Base-by-base conservation (phyloP, 2,329 filamentous ascomycete genomes). In the Calonectria pseudoreteaudii region DNA sequence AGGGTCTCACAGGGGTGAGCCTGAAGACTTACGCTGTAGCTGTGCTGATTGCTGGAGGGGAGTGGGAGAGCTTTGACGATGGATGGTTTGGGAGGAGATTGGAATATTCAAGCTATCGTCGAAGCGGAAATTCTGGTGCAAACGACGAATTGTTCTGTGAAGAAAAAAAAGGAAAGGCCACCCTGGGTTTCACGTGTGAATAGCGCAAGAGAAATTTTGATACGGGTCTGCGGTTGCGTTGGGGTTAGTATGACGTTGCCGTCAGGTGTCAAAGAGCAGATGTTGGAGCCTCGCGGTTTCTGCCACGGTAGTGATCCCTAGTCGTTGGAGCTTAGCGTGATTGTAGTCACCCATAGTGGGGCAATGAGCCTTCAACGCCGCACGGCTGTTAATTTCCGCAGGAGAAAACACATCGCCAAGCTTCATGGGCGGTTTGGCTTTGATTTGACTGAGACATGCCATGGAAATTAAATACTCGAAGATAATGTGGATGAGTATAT, bases 261-360 rank as follows among this genome's bases (percentile, higher is more conserved):
- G 31, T 38, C 56, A 60, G 16, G 16, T 34, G 26, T 60, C 56
- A 60, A 38, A 44, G 20, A 36, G 44, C n/a, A 58, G 50, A 68
- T 31, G 66, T 68, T 65, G 64, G 44, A 58, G 58, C 47, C 38
- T 72, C 26, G 66, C 36, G 28, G 56, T 68, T 72, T 44, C 53
- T 72, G 71, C 71, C 71, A 72, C 71, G 66, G 49, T 65, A 36
- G 52, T 44, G 38, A 30, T 53, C 23, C 44, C 64, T 31, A 28
- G 58, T 44, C 47, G 68, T 70, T 70, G 60, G 58, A 56, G 34
- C 34, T 72, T 68, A 72, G 65, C 70, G 70, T 36, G 28, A 16
- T 26, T 13, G 65, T 64, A 50, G 38, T n/a, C 28, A 14, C 10
- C 30, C 31, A 58, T 68, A 65, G 69, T 68, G 70, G 65, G 64